Evolutionary conservation across 352 stramenopile genomes (phyloP).

Genomic region (Thalassiosira pacifica): DNA sequence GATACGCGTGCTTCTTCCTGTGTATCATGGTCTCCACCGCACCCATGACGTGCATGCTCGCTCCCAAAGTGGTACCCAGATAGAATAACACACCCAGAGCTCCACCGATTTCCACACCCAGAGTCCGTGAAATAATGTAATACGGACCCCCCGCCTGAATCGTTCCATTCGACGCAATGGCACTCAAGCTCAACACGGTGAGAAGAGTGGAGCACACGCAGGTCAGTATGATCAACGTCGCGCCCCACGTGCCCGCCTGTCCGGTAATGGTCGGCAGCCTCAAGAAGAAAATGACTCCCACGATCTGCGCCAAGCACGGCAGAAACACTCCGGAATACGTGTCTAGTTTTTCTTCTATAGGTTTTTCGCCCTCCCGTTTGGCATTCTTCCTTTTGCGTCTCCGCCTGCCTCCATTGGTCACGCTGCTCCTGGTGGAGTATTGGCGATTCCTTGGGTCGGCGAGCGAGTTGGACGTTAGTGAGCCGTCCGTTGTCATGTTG

Average conservation of each 20-base stretch:
- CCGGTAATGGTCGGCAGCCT: constrained; percentile 89
- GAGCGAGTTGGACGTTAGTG: background rate
- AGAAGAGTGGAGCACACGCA: constrained; percentile 89
- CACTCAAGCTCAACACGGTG: constrained; percentile 88
- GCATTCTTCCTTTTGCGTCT: background rate
- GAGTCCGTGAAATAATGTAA: constrained; percentile 84
- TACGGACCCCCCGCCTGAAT: constrained; percentile 89
- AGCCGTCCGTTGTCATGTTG: background rate
- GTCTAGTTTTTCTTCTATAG: constrained; percentile 60
- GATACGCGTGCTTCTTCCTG: constrained; percentile 69
- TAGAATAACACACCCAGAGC: constrained; percentile 93
- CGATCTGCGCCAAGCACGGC: constrained; percentile 92
- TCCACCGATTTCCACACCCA: constrained; percentile 90
- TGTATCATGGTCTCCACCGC: constrained; percentile 81
- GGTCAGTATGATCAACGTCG: constrained; percentile 72
- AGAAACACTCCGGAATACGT: constrained; percentile 88
- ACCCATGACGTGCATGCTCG: constrained; percentile 86
- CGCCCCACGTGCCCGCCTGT: constrained; percentile 86
- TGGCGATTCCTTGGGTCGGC: no score
- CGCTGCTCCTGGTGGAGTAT: no score
- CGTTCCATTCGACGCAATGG: constrained; percentile 90
- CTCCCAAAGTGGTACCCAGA: constrained; percentile 87
- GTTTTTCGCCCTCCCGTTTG: background rate
- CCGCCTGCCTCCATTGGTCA: background rate
- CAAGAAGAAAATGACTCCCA: constrained; percentile 92